Conservation (phyloP, 352 stramenopile genomes). For the Pythium grandisporangium region DNA sequence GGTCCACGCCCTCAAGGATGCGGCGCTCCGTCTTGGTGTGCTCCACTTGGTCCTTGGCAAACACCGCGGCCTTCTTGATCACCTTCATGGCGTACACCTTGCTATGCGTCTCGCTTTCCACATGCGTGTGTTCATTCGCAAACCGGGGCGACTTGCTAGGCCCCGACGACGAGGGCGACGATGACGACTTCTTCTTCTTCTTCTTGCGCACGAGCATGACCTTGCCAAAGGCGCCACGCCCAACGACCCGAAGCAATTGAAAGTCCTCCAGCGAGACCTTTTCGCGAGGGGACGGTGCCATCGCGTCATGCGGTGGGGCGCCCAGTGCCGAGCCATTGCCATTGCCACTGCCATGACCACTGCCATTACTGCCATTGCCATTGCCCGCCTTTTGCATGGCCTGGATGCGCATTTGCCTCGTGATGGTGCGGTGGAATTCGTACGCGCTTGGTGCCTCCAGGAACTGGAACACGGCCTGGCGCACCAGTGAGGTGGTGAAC, state of each 20-base stretch:
- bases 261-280: constrained; percentile 91
- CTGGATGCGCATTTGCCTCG: constrained; percentile 37
- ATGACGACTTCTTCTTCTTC: constrained; percentile 3
- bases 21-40: constrained; percentile 88
- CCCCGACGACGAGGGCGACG: background rate
- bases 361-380: background rate
- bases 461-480: constrained; percentile 81
- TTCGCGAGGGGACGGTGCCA: constrained; percentile 11
- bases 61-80: constrained; percentile 85
- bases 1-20: constrained; percentile 79
- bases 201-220: constrained; percentile 86
- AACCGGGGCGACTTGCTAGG: background rate
- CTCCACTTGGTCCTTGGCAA: constrained; percentile 85
- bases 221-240: constrained; percentile 95
- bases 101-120: constrained; percentile 4
- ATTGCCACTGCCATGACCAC: background rate
- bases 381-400: constrained; percentile 30
- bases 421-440: constrained; percentile 60
- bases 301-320: background rate
- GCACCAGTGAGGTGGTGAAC: constrained; percentile 56
- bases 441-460: constrained; percentile 63
- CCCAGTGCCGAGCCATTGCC: background rate
- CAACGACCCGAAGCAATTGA: constrained; percentile 95
- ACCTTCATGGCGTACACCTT: constrained; percentile 90
- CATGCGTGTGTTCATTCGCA: background rate